Percentiles rank a stretch among this genome's conserved stretches.
These are phyloP conservation scores for Ganoderma lingzhi DNA, from an alignment of 1,284 basidiomycete genomes.

Conservation along the genomic window DNA sequence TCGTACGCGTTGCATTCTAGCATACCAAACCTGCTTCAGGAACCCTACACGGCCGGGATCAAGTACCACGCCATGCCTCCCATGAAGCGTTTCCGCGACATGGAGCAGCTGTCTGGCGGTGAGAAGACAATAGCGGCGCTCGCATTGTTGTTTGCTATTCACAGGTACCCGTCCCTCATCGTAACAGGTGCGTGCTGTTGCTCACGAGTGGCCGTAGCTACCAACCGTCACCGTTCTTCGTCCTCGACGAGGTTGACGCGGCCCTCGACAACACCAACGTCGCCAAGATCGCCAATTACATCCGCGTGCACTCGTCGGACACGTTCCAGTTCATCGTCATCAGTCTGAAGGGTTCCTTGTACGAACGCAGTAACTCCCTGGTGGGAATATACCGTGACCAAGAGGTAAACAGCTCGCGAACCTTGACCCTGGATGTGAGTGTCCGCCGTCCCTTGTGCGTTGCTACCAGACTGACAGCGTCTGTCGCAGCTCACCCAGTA, in stretches of 20 bases:
- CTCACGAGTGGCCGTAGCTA: conserved; percentile 60
- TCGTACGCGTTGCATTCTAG: background rate
- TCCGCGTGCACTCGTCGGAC: conserved; percentile 70
- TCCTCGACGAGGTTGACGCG: conserved; percentile 98
- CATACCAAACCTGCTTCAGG: conserved; percentile 55
- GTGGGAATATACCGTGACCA: conserved; percentile 96
- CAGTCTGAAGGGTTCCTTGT: conserved; percentile 90
- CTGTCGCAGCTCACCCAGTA: conserved; percentile 51
- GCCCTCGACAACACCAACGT: conserved; percentile 97
- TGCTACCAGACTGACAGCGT: background rate
- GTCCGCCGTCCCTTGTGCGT: background rate
- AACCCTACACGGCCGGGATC: conserved; percentile 95
- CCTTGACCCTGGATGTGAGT: conserved; percentile 90
- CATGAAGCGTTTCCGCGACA: conserved; percentile 99
- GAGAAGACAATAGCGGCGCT: conserved; percentile 99
- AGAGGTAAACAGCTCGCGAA: conserved; percentile 89
- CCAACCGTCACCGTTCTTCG: conserved; percentile 98
- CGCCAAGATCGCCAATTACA: conserved; percentile 81
- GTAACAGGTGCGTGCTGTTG: background rate
- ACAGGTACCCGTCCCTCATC: conserved; percentile 63
- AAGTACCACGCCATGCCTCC: conserved; percentile 99
- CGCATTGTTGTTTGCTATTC: conserved; percentile 95
- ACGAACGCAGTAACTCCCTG: conserved; percentile 90
- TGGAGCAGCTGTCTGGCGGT: conserved; percentile 98
- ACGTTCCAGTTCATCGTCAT: conserved; percentile 97